Conservation (phyloP, 805 yeast genomes). For the Ascoidea asiatica region DNA sequence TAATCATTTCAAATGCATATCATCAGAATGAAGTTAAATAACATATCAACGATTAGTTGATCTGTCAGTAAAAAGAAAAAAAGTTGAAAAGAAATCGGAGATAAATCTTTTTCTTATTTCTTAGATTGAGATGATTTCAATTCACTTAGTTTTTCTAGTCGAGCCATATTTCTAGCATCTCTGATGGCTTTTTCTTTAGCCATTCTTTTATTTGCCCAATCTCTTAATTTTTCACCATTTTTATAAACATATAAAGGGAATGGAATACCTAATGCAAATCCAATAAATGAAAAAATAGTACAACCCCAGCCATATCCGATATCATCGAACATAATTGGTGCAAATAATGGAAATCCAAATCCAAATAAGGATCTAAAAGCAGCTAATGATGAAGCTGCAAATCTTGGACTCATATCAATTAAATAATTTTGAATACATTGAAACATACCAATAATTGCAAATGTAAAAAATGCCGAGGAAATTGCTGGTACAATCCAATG, state of each 20-base stretch:
- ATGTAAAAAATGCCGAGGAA: slow-evolving; percentile 48
- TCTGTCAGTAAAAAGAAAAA: no score
- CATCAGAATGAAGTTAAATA: no score
- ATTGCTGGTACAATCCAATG: slow-evolving; percentile 53
- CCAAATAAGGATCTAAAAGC: slow-evolving; percentile 59
- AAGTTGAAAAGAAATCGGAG: no score
- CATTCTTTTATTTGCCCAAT: slow-evolving; percentile 41
- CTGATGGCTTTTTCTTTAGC: slow-evolving; percentile 32
- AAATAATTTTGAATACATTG: slow-evolving; percentile 55
- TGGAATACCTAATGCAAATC: slow-evolving; percentile 48
- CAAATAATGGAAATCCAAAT: slow-evolving; percentile 56
- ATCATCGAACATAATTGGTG: slow-evolving; percentile 36
- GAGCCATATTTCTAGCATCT: slow-evolving; percentile 28
- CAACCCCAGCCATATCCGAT: slow-evolving; percentile 65
- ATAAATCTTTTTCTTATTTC: no score
- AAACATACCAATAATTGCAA: slow-evolving; percentile 49
- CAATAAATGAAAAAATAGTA: slow-evolving; percentile 46
- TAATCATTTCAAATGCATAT: no score
- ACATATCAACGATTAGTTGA: no score
- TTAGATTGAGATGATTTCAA: no score
- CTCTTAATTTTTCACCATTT: slow-evolving; percentile 43
- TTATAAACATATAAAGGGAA: slow-evolving; percentile 44
- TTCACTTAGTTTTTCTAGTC: no score
- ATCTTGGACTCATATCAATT: slow-evolving; percentile 56
- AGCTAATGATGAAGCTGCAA: slow-evolving; percentile 54